phyloP scores from a whole-genome alignment of 2,329 filamentous ascomycete species.

The Calcarisporium arbuscula region DNA sequence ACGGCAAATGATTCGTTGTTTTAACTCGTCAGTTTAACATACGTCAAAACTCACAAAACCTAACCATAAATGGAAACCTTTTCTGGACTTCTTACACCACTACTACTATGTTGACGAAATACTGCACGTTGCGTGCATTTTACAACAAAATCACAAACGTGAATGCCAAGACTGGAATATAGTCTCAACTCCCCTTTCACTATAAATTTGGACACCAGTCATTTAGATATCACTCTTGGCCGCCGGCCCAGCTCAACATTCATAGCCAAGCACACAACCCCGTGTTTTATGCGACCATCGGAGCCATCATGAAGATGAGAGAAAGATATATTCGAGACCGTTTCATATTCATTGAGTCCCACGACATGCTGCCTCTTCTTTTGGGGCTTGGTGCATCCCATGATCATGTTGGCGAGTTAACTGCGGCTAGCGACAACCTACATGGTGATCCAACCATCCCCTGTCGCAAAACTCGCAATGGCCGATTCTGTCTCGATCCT shows the following conservation, averaged over 20 bases:
- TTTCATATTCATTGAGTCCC: conserved; percentile 17
- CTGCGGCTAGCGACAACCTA: conserved; percentile 16
- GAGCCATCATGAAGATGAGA: conserved; percentile 17
- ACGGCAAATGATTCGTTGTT: too few relatives aligned
- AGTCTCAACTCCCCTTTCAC: too few relatives aligned
- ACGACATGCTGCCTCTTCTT: conserved; percentile 17
- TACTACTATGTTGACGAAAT: too few relatives aligned
- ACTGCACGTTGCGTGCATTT: too few relatives aligned
- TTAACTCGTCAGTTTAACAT: too few relatives aligned
- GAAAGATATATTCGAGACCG: conserved; percentile 17
- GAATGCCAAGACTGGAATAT: too few relatives aligned
- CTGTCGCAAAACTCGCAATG: conserved; percentile 18
- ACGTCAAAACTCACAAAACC: too few relatives aligned
- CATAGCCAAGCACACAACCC: conserved; percentile 15
- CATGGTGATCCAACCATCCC: conserved; percentile 20
- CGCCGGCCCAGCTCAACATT: conserved; percentile 18
- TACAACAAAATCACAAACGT: too few relatives aligned
- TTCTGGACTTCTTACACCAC: too few relatives aligned
- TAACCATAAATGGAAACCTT: too few relatives aligned
- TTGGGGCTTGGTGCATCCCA: conserved; percentile 18
- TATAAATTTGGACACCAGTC: too few relatives aligned
- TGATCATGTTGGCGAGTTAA: conserved; percentile 16
- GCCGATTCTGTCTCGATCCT: conserved; percentile 20
- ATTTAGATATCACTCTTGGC: too few relatives aligned
- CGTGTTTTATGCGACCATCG: conserved; percentile 18